Evolutionary conservation across 495 filamentous ascomycete genomes (phyloP).

Genomic region (Xylaria bambusicola): DNA sequence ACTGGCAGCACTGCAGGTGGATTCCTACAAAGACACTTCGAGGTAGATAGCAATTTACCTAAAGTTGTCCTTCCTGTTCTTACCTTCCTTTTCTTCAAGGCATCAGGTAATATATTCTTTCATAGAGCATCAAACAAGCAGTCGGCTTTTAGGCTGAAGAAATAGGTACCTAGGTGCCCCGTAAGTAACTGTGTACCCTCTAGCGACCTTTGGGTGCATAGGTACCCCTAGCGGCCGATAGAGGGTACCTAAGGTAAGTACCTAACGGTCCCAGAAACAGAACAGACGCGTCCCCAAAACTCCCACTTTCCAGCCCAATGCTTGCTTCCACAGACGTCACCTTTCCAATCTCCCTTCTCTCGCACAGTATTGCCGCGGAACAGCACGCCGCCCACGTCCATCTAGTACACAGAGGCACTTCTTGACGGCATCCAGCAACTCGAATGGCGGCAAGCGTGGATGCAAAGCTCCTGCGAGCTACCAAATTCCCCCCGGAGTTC

Average conservation of each 20-base stretch:
- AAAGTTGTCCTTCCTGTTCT: too few relatives aligned
- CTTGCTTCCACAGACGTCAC: conserved; percentile 33
- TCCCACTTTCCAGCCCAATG: not conserved
- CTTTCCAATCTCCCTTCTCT: conserved; percentile 19
- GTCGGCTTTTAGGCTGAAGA: not conserved
- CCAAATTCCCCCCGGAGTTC: conserved; percentile 93
- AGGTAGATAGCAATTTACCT: too few relatives aligned
- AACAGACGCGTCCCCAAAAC: conserved; percentile 8
- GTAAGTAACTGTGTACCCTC: not conserved
- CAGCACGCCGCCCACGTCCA: not conserved
- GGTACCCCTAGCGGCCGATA: not conserved
- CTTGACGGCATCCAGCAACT: not conserved
- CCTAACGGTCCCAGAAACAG: not conserved
- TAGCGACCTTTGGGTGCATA: not conserved
- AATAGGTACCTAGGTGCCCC: not conserved
- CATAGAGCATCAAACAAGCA: not conserved
- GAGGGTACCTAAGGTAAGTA: not conserved
- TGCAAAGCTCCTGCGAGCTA: conserved; percentile 81
- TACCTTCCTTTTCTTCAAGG: too few relatives aligned
- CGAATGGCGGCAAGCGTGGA: conserved; percentile 77
- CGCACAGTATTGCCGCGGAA: not conserved
- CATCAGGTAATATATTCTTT: too few relatives aligned
- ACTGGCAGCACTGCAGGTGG: too few relatives aligned
- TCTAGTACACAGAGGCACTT: not conserved
- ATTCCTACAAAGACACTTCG: too few relatives aligned